Base-by-base conservation (phyloP, 2,329 filamentous ascomycete species). In the Scortechinia acanthostroma region DNA sequence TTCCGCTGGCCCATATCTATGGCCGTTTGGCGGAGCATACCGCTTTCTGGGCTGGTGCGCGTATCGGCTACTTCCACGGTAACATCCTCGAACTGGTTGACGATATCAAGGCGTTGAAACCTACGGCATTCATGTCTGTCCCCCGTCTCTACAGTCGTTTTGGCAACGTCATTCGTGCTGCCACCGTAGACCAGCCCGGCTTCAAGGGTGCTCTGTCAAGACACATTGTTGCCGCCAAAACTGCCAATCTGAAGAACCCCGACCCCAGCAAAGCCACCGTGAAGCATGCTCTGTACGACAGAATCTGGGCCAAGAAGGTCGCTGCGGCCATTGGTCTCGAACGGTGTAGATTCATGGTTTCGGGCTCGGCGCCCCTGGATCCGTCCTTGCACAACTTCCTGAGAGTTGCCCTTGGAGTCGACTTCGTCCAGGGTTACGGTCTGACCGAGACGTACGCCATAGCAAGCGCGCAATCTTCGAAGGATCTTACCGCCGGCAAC, bases 1-100 rank as follows among this genome's bases (percentile, higher is more conserved):
- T 98, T 44, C 93, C 93, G 0, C 70, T 96, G 30, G 93, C 93
- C 6, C 93, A 98, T 61, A 97, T 98, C 55, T 96, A 88, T 62
- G 87, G 91, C 51, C 85, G 93, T 46, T 73, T 96, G 52, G 72
- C 83, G 33, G 93, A 98, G 60, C 86, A 94, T 60, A 71, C 73
- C 3, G 77, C 80, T 14, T 70, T 96, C 15, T 79, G 85, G 55
- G 74, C 78, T 44, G 91, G 89, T 45, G 79, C 78, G 23, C 70
- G 79, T 5, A 82, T 96, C 54, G 93, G 91, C 13, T 98, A 91
- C 64, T 98, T 96, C 76, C 88, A 93, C 54, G 93, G 93, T 45
- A 89, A 96, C 58, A 84, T 96, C 50, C 60, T 86, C 13, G 86
- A 87, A 51, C 71, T 98, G 16, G 82, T 94, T 1, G 93, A 98